Evolutionary conservation across 106 monocot genomes (phyloP), one percentile per base, ranked within the genome.

Genomic region (Dioscorea alata): DNA sequence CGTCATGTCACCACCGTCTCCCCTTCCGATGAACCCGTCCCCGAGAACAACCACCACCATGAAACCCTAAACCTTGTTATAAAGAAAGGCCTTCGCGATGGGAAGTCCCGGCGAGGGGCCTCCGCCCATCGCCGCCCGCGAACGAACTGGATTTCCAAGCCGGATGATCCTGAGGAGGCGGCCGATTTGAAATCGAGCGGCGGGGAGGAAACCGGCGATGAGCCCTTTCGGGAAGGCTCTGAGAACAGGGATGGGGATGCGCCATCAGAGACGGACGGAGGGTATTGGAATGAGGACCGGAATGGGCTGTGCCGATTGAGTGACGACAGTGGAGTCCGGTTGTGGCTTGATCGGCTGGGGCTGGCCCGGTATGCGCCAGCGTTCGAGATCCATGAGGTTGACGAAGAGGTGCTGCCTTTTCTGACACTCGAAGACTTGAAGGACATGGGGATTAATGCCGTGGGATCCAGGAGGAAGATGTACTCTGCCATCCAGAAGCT

Each of bases 361-460:
- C 65, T 99, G 16, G 87, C 67, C 19, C 75, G 85, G 58, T 99
- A 99, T 28, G 81, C 70, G 0, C 82, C 75, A 8, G 81, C 88
- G 48, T 99, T 93, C 42, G 93, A 99, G 83, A 82, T 88, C 15
- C 93, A 93, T 59, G 99, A 93, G 80, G 93, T 93, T 61, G 99
- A 99, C 61, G 81, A 81, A n/a, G 87, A 85, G 60, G 93, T 88
- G 59, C 77, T 99, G 34, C 93, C 93, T 9, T 21, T 90, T 63
- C 75, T 99, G 63, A 93, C 99, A 0, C 20, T 93, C 53, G 90
- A 93, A 48, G 99, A 99, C 61, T 62, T 99, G 64, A 93, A 80
- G 73, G 93, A 99, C 42, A 99, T 99, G 99, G 93, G 90, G 48
- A 99, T 99, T 13, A 88, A 56, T 65, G 93, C 99, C 0, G 90